Evolutionary conservation across 2,329 filamentous ascomycete genomes (phyloP).

Genomic region (Arthroderma sp.): DNA sequence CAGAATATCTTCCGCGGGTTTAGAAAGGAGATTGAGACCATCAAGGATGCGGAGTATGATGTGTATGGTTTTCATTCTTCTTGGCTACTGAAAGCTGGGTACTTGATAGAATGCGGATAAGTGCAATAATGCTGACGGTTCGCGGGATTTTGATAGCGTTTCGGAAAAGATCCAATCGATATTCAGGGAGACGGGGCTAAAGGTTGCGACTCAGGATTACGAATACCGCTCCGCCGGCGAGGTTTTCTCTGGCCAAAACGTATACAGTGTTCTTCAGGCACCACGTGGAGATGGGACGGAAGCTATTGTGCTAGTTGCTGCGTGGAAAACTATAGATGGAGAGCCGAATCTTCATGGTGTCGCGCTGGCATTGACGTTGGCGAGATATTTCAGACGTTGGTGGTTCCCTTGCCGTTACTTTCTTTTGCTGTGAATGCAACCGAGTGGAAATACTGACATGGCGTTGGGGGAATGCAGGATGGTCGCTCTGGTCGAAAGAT

Average conservation of each 20-base stretch:
- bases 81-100: not conserved
- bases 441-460: not conserved
- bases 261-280: constrained; percentile 86
- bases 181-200: constrained; percentile 65
- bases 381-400: constrained; percentile 81
- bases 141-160: constrained; percentile 21
- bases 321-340: constrained; percentile 71
- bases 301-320: constrained; percentile 81
- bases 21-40: constrained; percentile 61
- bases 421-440: not conserved
- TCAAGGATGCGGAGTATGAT: constrained; percentile 21
- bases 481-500: constrained; percentile 98
- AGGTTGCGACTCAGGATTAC: constrained; percentile 78
- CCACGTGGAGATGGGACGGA: constrained; percentile 93
- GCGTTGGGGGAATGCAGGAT: constrained; percentile 38
- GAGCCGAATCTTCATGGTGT: constrained; percentile 77
- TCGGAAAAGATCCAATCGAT: constrained; percentile 64
- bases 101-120: too few relatives aligned
- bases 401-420: not conserved
- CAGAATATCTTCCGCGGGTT: constrained; percentile 90
- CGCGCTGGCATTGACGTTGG: constrained; percentile 70
- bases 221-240: constrained; percentile 67
- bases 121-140: not conserved
- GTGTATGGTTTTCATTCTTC: constrained; percentile 18
- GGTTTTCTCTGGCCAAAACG: constrained; percentile 66